Conservation (phyloP, 2,329 filamentous ascomycete genomes). For the Samsoniella hepiali region DNA sequence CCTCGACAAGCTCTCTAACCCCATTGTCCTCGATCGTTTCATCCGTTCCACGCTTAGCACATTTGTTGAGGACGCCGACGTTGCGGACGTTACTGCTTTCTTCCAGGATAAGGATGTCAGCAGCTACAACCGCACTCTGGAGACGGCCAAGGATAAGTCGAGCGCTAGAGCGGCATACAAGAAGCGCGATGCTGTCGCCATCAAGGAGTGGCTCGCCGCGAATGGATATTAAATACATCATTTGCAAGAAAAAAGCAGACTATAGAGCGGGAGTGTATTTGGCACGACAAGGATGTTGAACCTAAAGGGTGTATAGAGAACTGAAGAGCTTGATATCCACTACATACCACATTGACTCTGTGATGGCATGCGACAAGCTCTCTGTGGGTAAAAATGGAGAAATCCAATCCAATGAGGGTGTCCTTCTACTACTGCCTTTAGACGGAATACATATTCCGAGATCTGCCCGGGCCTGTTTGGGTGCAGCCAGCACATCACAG, state of each 20-base stretch:
- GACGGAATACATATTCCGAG: no score
- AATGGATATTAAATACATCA: slow-evolving; percentile 41
- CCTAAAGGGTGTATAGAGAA: background rate
- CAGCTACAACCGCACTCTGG: slow-evolving; percentile 81
- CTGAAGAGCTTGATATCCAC: background rate
- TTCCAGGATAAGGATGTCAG: slow-evolving; percentile 83
- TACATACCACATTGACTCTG: background rate
- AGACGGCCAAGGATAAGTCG: slow-evolving; percentile 82
- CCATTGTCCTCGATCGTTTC: slow-evolving; percentile 86
- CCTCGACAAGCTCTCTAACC: slow-evolving; percentile 71
- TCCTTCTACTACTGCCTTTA: no score
- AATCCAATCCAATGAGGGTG: no score
- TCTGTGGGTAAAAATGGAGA: background rate
- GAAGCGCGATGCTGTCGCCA: slow-evolving; percentile 66
- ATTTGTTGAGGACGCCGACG: slow-evolving; percentile 67
- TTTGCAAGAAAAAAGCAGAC: background rate
- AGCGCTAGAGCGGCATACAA: slow-evolving; percentile 79
- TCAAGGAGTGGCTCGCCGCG: slow-evolving; percentile 74
- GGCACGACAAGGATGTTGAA: background rate
- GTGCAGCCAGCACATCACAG: no score
- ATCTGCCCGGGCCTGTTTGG: no score
- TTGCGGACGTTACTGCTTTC: slow-evolving; percentile 77
- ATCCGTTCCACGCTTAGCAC: slow-evolving; percentile 73
- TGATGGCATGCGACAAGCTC: background rate
- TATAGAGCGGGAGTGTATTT: background rate